Base-by-base conservation (phyloP, 2,329 filamentous ascomycete genomes). In the Colletotrichum graminicola region DNA sequence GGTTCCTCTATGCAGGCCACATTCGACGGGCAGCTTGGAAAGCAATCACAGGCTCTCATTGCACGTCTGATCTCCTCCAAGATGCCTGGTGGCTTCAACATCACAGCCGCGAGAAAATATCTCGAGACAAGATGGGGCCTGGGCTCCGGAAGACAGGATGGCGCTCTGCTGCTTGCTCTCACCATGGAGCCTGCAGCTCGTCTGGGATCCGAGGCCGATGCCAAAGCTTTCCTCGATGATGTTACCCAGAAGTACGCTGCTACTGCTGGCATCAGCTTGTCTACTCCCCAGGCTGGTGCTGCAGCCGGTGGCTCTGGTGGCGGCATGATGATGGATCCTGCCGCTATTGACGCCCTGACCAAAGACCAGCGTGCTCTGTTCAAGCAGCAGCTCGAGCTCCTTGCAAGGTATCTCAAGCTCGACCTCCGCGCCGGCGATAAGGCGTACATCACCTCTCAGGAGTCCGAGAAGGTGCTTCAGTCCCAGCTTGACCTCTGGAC, bases 251-350 rank as follows among this genome's bases (percentile, higher is more conserved):
- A 97, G 81, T 98, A 98, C 80, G 95, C 96, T 62, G 83, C 90
- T 36, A 91, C 90, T 73, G 92, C 93, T 56, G 96, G 96, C 72
- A 91, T 99, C 81, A 97, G 87, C 80, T 85, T 99, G 71, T 92
- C 94, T 6, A 90, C 93, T 8, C 91, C 92, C 36, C 88, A 93
- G 34, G 89, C 92, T 62, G 92, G 91, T 72, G 94, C 94, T 74
- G 89, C 89, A 73, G 92, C 90, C 66, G 92, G 87, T 66, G 92
- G 88, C 73, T 89, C 87, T 68, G 89, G 87, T 66, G 93, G 89
- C 75, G 95, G 95, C 79, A 98, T 99, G 96, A 97, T 99, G 94
- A 98, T 99, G 95, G 96, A 99, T 78, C 96, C 96, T 11, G 96
- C 95, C 49, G 96, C 96, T 64, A 92, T 99, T 74, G 96, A 99